Evolutionary conservation across 192 early-diverging fungal species (phyloP), one percentile per base, ranked within the genome.

Genomic region (Diversispora eburnea): DNA sequence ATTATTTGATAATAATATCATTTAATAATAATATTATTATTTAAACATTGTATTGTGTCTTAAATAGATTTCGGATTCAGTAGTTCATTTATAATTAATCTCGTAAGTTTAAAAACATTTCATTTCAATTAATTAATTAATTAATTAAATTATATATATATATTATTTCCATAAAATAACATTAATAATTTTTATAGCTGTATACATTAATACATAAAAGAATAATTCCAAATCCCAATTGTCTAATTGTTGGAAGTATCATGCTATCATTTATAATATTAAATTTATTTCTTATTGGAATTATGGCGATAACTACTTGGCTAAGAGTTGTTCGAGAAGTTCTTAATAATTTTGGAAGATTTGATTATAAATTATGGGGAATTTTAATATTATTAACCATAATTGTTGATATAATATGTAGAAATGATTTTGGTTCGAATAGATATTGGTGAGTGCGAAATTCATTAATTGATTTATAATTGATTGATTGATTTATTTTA

Each of bases 91-190:
- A 33, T 7, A 3, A 33, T 59, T 33, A 62, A 62, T 43, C 9
- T 17, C 13, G 60, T 62, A 17, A 62, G 60, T 62, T n/a, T 58
- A 15, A n/a, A n/a, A n/a, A n/a, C n/a, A n/a, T n/a, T n/a, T n/a
- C n/a, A n/a, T n/a, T n/a, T n/a, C n/a, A n/a, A 20, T 33, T 33
- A 33, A 33, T 33, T 33, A 33, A 33, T 33, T 33, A 33, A 33
- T 33, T 33, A 33, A 33, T 33, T 33, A 33, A 33, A 33, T 33
- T 33, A n/a, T n/a, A n/a, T n/a, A n/a, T n/a, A n/a, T n/a, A n/a
- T n/a, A n/a, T n/a, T n/a, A n/a, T 33, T 33, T 33, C 25, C 25
- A 33, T 33, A 33, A 33, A 33, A 33, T 33, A 33, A 33, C 25
- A 33, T 33, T 1, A 33, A 1, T 33, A 33, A 33, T 33, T 33